Evolutionary conservation across 2,329 filamentous ascomycete genomes (phyloP).

Genomic region (Aspergillus tubingensis): DNA sequence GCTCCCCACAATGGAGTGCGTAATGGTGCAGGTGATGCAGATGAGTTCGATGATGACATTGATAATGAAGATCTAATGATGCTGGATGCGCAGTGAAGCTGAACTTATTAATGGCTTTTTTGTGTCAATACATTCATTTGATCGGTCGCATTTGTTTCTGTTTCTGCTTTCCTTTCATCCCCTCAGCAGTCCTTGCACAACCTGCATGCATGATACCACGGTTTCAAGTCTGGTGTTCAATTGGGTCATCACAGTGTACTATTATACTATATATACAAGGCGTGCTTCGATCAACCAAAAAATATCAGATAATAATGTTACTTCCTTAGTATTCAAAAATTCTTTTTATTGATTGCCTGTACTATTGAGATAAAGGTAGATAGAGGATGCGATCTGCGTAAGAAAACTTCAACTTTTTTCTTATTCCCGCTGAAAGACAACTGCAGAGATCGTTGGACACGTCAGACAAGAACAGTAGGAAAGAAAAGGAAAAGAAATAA

Average conservation of each 20-base stretch:
- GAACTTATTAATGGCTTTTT: too few relatives aligned
- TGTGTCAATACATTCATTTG: too few relatives aligned
- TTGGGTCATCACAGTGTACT: slow-evolving; percentile 11
- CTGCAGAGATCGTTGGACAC: slow-evolving; percentile 41
- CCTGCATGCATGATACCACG: slow-evolving; percentile 30
- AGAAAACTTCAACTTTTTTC: slow-evolving; percentile 34
- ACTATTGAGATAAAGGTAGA: slow-evolving; percentile 12
- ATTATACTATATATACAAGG: slow-evolving; percentile 5
- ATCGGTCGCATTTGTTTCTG: not conserved
- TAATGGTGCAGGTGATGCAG: slow-evolving; percentile 26
- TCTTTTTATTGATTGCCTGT: slow-evolving; percentile 11
- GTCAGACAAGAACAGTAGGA: slow-evolving; percentile 25
- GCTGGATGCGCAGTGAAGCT: slow-evolving; percentile 37
- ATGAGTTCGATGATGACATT: slow-evolving; percentile 47
- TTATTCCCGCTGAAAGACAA: slow-evolving; percentile 39
- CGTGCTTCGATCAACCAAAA: not conserved
- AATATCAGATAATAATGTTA: not conserved
- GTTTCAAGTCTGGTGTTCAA: slow-evolving; percentile 21
- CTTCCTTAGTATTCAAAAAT: not conserved
- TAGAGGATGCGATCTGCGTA: slow-evolving; percentile 34
- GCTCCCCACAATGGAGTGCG: slow-evolving; percentile 21
- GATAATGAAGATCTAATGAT: slow-evolving; percentile 45
- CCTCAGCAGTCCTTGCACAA: slow-evolving; percentile 22
- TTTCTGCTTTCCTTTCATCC: slow-evolving; percentile 7
- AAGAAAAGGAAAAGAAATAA: not conserved